Base-by-base conservation (phyloP, 495 filamentous ascomycete species). In the Daldinia vernicosa region DNA sequence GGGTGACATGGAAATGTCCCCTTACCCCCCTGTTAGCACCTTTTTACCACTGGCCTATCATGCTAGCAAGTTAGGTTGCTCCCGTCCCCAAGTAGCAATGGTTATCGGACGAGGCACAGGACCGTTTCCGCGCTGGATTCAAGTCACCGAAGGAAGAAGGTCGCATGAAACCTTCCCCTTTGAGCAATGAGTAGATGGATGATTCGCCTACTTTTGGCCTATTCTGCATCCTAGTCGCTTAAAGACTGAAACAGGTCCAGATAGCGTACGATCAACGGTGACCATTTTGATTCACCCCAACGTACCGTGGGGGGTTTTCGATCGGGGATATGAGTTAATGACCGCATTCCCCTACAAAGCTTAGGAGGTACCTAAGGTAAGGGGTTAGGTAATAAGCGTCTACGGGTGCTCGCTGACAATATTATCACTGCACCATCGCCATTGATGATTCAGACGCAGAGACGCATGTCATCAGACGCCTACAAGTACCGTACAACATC, bases 231-330 rank as follows among this genome's bases (percentile, higher is more conserved):
- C 71, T 24, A 65, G 54, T 77, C 74, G 74, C 66, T 69, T 74
- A 70, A 40, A 26, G 50, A 64, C 74, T 76, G 75, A 77, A 77
- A 77, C 75, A 74, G 51, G 65, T 66, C 64, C 65, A 55, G 63
- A 75, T 68, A 68, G 63, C 40, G 65, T 22, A 47, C 66, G 71
- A 71, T 73, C 70, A 69, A 62, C 59, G 66, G 62, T 67, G 58
- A 66, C 70, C 58, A 54, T 39, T 61, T 58, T 67, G 60, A 70
- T 52, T 70, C 62, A 68, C 69, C 37, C 60, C 55, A 62, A 47
- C 62, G 35, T 59, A 56, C 32, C 56, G 45, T 67, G 64, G 64
- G 64, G 60, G 56, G 4, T 57, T 68, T 45, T 26, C 51, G 51
- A 68, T 63, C 24, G 55, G 53, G 33, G 22, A 19, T 57, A 33